Conservation (phyloP, 352 stramenopile species). For the Phytophthora litchii region DNA sequence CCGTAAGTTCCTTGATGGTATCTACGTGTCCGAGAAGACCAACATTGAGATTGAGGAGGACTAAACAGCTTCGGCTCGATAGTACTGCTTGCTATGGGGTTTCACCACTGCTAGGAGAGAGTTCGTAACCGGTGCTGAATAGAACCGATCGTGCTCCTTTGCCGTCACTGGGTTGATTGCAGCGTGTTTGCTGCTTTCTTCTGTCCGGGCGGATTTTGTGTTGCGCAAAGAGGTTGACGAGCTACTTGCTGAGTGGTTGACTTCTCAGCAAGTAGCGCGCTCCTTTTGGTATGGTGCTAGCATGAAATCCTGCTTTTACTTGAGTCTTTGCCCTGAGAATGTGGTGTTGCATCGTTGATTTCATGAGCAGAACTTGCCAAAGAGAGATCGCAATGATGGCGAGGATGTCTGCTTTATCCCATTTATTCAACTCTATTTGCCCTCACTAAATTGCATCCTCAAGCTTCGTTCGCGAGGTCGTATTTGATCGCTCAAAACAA, state of each 20-base stretch:
- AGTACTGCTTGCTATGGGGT: slow-evolving; percentile 26
- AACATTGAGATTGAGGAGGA: slow-evolving; percentile 75
- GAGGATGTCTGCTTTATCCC: not conserved
- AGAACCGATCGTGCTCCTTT: slow-evolving; percentile 56
- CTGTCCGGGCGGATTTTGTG: slow-evolving; percentile 92
- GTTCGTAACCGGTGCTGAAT: slow-evolving; percentile 48
- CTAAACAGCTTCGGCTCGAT: slow-evolving; percentile 40
- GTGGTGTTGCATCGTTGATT: not conserved
- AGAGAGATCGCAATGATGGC: not conserved
- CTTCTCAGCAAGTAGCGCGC: slow-evolving; percentile 5
- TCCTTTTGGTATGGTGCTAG: slow-evolving; percentile 31
- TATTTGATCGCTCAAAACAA: slow-evolving; percentile 69
- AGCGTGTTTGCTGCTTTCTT: slow-evolving; percentile 79
- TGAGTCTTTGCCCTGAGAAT: slow-evolving; percentile 2
- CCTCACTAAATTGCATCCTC: slow-evolving; percentile 13
- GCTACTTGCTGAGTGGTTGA: slow-evolving; percentile 2
- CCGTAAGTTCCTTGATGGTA: slow-evolving; percentile 99
- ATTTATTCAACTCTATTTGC: slow-evolving; percentile 41
- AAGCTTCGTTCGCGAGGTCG: slow-evolving; percentile 17
- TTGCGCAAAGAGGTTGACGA: slow-evolving; percentile 35
- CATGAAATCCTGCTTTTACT: slow-evolving; percentile 54
- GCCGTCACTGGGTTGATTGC: slow-evolving; percentile 91
- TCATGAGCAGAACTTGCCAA: not conserved
- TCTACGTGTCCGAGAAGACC: slow-evolving; percentile 99
- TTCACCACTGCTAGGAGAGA: slow-evolving; percentile 34